These are phyloP conservation scores for Aspergillus sp. DNA, from an alignment of 2,329 filamentous ascomycete species.

Conservation along the genomic window DNA sequence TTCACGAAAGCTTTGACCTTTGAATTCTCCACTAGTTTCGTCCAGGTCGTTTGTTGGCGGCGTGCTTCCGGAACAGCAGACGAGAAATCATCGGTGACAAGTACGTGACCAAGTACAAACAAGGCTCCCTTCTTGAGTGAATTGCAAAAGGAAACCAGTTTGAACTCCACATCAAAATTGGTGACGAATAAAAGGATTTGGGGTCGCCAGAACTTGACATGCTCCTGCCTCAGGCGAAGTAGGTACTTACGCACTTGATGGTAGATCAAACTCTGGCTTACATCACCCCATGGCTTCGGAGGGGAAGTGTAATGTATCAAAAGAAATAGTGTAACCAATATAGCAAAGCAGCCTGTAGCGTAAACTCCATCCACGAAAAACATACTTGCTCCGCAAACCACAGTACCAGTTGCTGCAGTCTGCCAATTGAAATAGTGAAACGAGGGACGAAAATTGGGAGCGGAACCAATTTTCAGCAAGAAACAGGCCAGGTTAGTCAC, in stretches of 20 bases:
- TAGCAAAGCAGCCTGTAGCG: conserved; percentile 70
- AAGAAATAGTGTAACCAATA: conserved; percentile 75
- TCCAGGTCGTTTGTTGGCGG: conserved; percentile 78
- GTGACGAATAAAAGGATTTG: conserved; percentile 84
- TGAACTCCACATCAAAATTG: conserved; percentile 75
- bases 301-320: conserved; percentile 83
- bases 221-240: conserved; percentile 77
- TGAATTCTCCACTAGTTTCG: conserved; percentile 81
- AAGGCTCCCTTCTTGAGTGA: conserved; percentile 83
- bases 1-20: conserved; percentile 89
- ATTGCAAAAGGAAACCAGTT: conserved; percentile 87
- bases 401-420: conserved; percentile 70
- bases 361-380: conserved; percentile 86
- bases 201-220: conserved; percentile 91
- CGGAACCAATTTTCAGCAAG: conserved; percentile 79
- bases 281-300: conserved; percentile 86
- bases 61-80: conserved; percentile 77
- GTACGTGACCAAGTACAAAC: conserved; percentile 84
- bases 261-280: conserved; percentile 86
- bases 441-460: conserved; percentile 82
- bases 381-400: conserved; percentile 80
- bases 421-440: conserved; percentile 90
- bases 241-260: conserved; percentile 86
- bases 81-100: conserved; percentile 80
- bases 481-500: conserved; percentile 88